Evolutionary conservation across 129 eudicot species (phyloP).

Genomic region (Daucus carota): DH1_v3.0 NC_030388.2:3463501-3464000

Average conservation of each 20-base stretch:
- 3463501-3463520: slow-evolving; percentile 84
- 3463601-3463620: slow-evolving; percentile 97
- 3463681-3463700: slow-evolving; percentile 87
- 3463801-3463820: slow-evolving; percentile 88
- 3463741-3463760: slow-evolving; percentile 86
- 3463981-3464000: slow-evolving; percentile 57
- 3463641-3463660: slow-evolving; percentile 85
- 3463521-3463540: slow-evolving; percentile 87
- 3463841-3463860: slow-evolving; percentile 98
- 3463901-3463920: slow-evolving; percentile 89
- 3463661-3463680: slow-evolving; percentile 98
- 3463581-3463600: slow-evolving; percentile 93
- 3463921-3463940: slow-evolving; percentile 73
- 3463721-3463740: slow-evolving; percentile 91
- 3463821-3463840: slow-evolving; percentile 85
- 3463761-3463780: slow-evolving; percentile 63
- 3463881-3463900: slow-evolving; percentile 79
- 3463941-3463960: slow-evolving; percentile 52
- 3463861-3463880: slow-evolving; percentile 71
- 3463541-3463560: slow-evolving; percentile 96
- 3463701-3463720: slow-evolving; percentile 88
- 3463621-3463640: slow-evolving; percentile 89
- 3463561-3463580: slow-evolving; percentile 98
- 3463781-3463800: slow-evolving; percentile 74
- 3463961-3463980: slow-evolving; percentile 67